Evolutionary conservation across 495 filamentous ascomycete genomes (phyloP).

Genomic region (Hypoxylon trugodes): DNA sequence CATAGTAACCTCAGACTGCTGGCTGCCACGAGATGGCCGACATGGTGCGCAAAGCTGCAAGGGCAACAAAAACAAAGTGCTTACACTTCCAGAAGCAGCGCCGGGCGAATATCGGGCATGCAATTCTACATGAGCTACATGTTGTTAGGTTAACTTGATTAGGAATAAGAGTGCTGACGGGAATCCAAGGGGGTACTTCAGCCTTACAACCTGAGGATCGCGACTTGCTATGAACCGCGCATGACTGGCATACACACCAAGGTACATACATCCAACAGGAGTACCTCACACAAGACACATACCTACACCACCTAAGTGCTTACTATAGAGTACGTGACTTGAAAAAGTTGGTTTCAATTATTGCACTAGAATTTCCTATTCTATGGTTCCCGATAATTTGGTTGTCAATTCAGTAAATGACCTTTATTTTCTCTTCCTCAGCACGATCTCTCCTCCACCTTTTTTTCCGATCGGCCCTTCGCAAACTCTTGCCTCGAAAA

Average conservation of each 20-base stretch:
- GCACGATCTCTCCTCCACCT: constrained; percentile 7
- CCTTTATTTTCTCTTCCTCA: constrained; percentile 15
- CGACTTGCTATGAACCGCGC: constrained; percentile 1
- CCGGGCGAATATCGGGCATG: constrained; percentile 22
- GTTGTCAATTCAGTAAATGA: constrained; percentile 7
- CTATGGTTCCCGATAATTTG: not conserved
- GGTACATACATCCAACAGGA: too few relatives aligned
- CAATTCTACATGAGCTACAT: constrained; percentile 9
- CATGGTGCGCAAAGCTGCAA: constrained; percentile 25
- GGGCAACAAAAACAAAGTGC: constrained; percentile 33
- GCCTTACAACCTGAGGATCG: constrained; percentile 24
- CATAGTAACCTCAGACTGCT: constrained; percentile 16
- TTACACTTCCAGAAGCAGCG: constrained; percentile 21
- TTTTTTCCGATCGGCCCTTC: constrained; percentile 14
- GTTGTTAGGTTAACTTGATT: not conserved
- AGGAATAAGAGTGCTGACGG: constrained; percentile 35
- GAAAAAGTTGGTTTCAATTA: not conserved
- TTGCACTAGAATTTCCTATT: constrained; percentile 3
- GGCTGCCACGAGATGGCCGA: constrained; percentile 15
- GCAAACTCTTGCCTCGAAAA: constrained; percentile 22
- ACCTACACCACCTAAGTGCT: constrained; percentile 22
- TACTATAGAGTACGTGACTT: constrained; percentile 1
- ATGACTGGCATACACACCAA: constrained; percentile 28
- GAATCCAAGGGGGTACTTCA: constrained; percentile 23
- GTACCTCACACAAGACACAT: too few relatives aligned